Evolutionary conservation across 768 basidiomycete genomes (phyloP), one percentile per base, ranked within the genome.

Genomic region (Suillus subalutaceus): DNA sequence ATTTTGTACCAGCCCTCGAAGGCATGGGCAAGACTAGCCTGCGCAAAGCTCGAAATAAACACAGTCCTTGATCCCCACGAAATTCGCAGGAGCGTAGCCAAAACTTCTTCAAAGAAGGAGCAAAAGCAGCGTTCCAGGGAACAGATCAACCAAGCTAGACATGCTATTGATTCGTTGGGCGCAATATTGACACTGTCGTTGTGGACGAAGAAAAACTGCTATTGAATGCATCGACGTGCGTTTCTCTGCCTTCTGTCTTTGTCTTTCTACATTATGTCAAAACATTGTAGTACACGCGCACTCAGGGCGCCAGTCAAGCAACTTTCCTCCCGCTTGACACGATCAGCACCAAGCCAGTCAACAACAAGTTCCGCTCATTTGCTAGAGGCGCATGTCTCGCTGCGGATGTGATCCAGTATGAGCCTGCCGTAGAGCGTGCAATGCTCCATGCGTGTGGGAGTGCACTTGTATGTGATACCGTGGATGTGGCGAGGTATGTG

Each of bases 241-340:
- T 53, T 38, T 12, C 35, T n/a, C 59, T 57, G 40, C 26, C 43
- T 13, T 35, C 35, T 48, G 44, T 56, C 44, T 4, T 26, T 50
- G 26, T 30, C 32, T 38, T 48, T 58, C 23, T 35, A 16, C 16
- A 30, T 32, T 9, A 38, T 20, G 48, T 38, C 38, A 40, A 63
- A 40, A 55, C 6, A 69, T 50, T 59, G 67, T 70, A 96, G 91
- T 98, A 97, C 76, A 88, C 99, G 87, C 91, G 95, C 67, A 96
- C 91, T 67, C 95, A 97, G 78, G 91, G 96, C 44, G 89, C 92
- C 0, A 97, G 97, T 1, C 94, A 96, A 79, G 97, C 97, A 15
- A 99, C 97, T 0, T 99, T 99, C 81, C 92, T 99, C 56, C 97
- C 97, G 0, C 89, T 99, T 20, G 96, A 99, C 76, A 96, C 95